Evolutionary conservation across 371 early-diverging fungal genomes (phyloP).

Genomic region (Mortierella sp.): DNA sequence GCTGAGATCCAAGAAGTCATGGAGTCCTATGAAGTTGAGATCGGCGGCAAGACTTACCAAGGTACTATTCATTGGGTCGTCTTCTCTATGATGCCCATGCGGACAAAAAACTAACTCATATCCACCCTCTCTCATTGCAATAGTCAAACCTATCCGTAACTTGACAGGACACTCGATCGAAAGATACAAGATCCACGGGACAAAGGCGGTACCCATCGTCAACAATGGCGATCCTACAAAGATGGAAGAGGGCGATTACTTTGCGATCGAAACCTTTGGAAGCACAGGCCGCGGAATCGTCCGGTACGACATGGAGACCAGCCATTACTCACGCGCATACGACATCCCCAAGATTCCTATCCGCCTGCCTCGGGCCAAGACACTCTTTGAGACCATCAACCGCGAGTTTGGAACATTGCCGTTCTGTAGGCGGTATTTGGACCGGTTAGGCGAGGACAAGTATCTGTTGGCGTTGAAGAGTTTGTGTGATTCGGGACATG

Average conservation of each 20-base stretch:
- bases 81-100: no score
- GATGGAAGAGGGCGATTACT: conserved; percentile 97
- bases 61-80: conserved; percentile 14
- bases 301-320: conserved; percentile 93
- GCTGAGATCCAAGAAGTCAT: conserved; percentile 98
- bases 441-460: conserved; percentile 90
- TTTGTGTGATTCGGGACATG: conserved; percentile 89
- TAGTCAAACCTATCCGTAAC: conserved; percentile 96
- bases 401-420: conserved; percentile 97
- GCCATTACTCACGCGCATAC: conserved; percentile 90
- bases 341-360: conserved; percentile 71
- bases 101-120: no score
- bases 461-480: conserved; percentile 89
- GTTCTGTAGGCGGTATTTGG: conserved; percentile 98
- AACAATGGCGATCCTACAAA: conserved; percentile 91
- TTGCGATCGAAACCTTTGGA: conserved; percentile 99
- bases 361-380: conserved; percentile 85
- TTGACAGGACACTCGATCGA: conserved; percentile 98
- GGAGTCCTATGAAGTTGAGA: conserved; percentile 98
- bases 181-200: conserved; percentile 96
- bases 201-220: conserved; percentile 98
- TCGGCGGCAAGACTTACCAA: conserved; percentile 94
- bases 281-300: conserved; percentile 98
- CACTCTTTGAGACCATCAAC: conserved; percentile 89
- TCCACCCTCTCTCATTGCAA: no score